Base-by-base conservation (phyloP, 2,329 filamentous ascomycete species). In the Chaetomiaceae sp. region DNA sequence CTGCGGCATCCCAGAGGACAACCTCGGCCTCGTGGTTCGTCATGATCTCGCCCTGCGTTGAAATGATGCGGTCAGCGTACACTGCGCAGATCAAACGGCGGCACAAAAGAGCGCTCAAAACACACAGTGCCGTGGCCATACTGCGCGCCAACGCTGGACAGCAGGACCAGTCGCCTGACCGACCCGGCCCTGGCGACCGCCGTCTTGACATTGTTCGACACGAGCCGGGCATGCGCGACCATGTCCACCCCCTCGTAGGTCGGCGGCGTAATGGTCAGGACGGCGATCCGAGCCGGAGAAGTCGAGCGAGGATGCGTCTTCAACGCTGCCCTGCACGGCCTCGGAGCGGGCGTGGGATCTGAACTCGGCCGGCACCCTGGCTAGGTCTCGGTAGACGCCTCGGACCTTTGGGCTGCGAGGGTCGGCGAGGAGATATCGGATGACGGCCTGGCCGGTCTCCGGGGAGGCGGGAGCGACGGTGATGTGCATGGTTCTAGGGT, bases 11-110 rank as follows among this genome's bases (percentile, higher is more conserved):
- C 4, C 19, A 15, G 4, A 57, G 38, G 12, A 48, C 29, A 5
- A 27, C 29, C 38, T 68, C 66, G 0, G 63, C 63, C 1, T 53
- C 56, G 42, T 68, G 56, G 30, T 67, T 68, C 1, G 60, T 62
- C 15, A 56, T 57, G 33, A 68, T 61, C 27, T 68, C 66, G 4
- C 65, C 66, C 66, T 68, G 30, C 1, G 6, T 20, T 11, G 3
- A 30, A 26, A 11, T 12, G 10, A 6, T 29, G 10, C 3, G 27
- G 15, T 33, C 19, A 41, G 29, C 41, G 15, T 39, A 37, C 20
- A 19, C 1, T 37, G 29, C 7, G 34, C 22, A 38, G 12, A 26
- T 11, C 19, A 24, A 6, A 36, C 22, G 30, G 11, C 15, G 10
- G 12, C 15, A 22, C 6, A 17, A 27, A 22, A 10, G 6, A 15